Percentiles rank a stretch among this genome's conserved stretches.
Conservation (phyloP, 2,329 filamentous ascomycete genomes). For the Ophioceras dolichostomum region DNA sequence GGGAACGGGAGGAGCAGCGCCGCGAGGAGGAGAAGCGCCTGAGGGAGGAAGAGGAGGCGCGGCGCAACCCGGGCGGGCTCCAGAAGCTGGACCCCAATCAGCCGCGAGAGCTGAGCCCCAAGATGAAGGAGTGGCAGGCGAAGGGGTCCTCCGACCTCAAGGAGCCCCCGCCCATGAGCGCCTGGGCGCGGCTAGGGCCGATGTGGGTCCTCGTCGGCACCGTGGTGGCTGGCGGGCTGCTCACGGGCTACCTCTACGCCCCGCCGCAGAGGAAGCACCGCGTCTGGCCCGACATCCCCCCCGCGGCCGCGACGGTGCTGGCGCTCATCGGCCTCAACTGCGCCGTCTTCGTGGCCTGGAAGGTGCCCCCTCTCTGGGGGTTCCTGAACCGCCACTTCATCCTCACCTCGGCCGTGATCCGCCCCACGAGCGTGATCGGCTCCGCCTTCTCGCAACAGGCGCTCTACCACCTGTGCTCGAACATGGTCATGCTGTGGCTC, state of each 20-base stretch:
- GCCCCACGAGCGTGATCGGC: slow-evolving; percentile 47
- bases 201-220: slow-evolving; percentile 32
- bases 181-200: slow-evolving; percentile 43
- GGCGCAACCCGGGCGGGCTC: slow-evolving; percentile 23
- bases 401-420: slow-evolving; percentile 50
- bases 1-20: slow-evolving; percentile 25
- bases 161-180: slow-evolving; percentile 36
- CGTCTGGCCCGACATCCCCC: slow-evolving; percentile 47
- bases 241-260: slow-evolving; percentile 34
- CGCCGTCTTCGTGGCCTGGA: slow-evolving; percentile 45
- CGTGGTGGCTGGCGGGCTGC: slow-evolving; percentile 34
- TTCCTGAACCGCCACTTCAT: slow-evolving; percentile 59
- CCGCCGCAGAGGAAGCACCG: slow-evolving; percentile 28
- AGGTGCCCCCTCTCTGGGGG: slow-evolving; percentile 50
- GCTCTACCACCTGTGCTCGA: slow-evolving; percentile 46
- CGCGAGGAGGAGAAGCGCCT: slow-evolving; percentile 17
- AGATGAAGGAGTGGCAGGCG: slow-evolving; percentile 27
- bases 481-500: slow-evolving; percentile 54
- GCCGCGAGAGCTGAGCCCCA: slow-evolving; percentile 22
- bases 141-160: slow-evolving; percentile 36
- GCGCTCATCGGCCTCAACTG: slow-evolving; percentile 49
- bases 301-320: slow-evolving; percentile 51
- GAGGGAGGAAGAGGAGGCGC: slow-evolving; percentile 26
- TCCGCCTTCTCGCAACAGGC: slow-evolving; percentile 59
- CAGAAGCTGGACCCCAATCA: slow-evolving; percentile 22